A percentile compares a stretch with the other conserved stretches of the same genome.
These are phyloP conservation scores for Diaporthe amygdali DNA, from an alignment of 2,329 filamentous ascomycete genomes.

Conservation along the genomic window DNA sequence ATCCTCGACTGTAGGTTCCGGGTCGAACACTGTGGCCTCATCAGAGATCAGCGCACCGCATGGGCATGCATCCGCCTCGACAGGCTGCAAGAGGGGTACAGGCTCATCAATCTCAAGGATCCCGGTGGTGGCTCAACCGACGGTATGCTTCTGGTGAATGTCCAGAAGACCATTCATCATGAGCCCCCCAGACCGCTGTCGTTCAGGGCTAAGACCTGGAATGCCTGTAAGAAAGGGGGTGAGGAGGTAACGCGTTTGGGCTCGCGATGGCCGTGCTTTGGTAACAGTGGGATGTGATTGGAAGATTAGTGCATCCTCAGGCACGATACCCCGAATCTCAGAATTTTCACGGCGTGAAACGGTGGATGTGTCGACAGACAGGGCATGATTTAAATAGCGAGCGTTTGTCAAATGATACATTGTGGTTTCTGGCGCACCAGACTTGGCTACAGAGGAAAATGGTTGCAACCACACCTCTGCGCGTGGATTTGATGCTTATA, in stretches of 20 bases:
- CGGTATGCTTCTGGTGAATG: constrained; percentile 56
- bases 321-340: too few species aligned
- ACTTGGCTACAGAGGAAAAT: too few species aligned
- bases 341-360: too few species aligned
- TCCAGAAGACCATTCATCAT: constrained; percentile 49
- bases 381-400: too few species aligned
- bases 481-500: too few species aligned
- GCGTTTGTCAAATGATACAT: too few species aligned
- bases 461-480: too few species aligned
- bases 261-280: constrained; percentile 19
- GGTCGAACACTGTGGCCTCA: constrained; percentile 52
- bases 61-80: constrained; percentile 67
- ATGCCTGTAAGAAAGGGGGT: constrained; percentile 6
- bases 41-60: constrained; percentile 46
- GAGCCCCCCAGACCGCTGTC: background rate
- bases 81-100: constrained; percentile 59
- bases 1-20: constrained; percentile 50
- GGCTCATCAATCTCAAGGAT: constrained; percentile 56
- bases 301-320: too few species aligned
- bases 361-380: too few species aligned
- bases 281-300: background rate
- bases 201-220: constrained; percentile 22
- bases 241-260: constrained; percentile 18
- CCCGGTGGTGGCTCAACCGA: constrained; percentile 47
- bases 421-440: too few species aligned